These are phyloP conservation scores for Lasiodiplodia sp. DNA, from an alignment of 2,329 filamentous ascomycete species.

Conservation along the genomic window DNA sequence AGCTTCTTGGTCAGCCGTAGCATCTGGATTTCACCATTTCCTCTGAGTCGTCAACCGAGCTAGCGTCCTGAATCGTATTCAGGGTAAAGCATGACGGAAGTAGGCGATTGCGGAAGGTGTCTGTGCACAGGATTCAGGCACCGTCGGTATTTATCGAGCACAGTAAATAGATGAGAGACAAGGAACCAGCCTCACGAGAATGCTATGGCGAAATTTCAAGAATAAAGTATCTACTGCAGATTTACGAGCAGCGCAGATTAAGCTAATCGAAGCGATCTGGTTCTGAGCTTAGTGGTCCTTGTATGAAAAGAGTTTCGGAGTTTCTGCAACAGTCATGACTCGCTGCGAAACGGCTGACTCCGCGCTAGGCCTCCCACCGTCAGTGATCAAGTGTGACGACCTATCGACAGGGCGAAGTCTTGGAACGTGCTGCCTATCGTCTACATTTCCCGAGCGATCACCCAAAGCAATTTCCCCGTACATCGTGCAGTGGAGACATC, in stretches of 20 bases:
- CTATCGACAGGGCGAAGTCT: neutral
- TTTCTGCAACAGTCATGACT: neutral
- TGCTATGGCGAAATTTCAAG: neutral
- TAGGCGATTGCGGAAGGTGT: neutral
- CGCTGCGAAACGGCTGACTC: neutral
- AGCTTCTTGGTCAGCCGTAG: neutral
- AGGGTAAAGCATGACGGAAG: conserved; percentile 1
- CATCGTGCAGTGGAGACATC: neutral
- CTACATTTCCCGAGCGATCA: conserved; percentile 17
- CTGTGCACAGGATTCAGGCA: neutral
- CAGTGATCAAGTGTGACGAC: neutral
- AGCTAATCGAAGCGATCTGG: neutral
- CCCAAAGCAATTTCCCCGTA: neutral
- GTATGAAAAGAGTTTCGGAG: neutral
- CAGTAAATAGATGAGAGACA: too few relatives aligned
- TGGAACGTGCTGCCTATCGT: neutral
- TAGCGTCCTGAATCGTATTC: neutral
- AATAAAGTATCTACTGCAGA: neutral
- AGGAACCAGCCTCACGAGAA: neutral
- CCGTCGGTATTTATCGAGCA: neutral
- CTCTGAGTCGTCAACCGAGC: neutral
- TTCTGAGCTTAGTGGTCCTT: neutral
- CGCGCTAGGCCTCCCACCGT: neutral
- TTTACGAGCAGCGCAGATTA: neutral
- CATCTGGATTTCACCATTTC: neutral